Base-by-base conservation (phyloP, 169 alveolate genomes). In the Toxoplasma gondii region DNA sequence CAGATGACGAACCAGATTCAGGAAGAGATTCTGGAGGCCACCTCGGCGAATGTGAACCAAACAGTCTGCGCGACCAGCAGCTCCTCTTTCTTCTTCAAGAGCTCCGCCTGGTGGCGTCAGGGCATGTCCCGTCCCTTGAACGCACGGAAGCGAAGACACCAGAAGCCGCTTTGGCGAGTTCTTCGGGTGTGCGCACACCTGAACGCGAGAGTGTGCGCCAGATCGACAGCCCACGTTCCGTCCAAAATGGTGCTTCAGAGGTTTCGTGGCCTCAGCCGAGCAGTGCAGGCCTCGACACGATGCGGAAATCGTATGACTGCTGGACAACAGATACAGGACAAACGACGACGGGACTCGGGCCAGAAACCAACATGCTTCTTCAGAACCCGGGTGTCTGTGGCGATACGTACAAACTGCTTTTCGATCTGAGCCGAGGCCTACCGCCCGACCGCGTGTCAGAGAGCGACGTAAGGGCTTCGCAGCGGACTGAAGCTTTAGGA, bases 31-130 rank as follows among this genome's bases (percentile, higher is more conserved):
- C 7, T 17, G 39, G 82, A 9, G 39, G 82, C 5, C 4, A 34
- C 10, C 38, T 12, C 34, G 39, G 83, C 86, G 45, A n/a, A 78
- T 2, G 1, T 78, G 44, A 38, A 45, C 4, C 49, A 78, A 41
- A 38, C 39, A 78, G 16, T 45, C 45, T 78, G 5, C 86, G 86
- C 7, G 39, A n/a, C 7, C 19, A n/a, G 44, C 86, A 78, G 45
- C 45, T n/a, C 44, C 86, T 19, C 86, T 78, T 78, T 78, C 86
- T 78, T 78, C 86, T 78, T 38, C 39, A 78, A n/a, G 39, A 78
- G n/a, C 86, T 78, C 49, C 44, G 86, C 7, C 27, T 4, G 2
- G 86, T 78, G 1, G 86, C 86, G 39, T 78, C 86, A 1, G 86
- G 86, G 27, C 1, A 45, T 1, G 86, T 78, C 39, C 86, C 86